phyloP scores from a whole-genome alignment of 2,329 filamentous ascomycete genomes.

The Colletotrichum truncatum region DNA sequence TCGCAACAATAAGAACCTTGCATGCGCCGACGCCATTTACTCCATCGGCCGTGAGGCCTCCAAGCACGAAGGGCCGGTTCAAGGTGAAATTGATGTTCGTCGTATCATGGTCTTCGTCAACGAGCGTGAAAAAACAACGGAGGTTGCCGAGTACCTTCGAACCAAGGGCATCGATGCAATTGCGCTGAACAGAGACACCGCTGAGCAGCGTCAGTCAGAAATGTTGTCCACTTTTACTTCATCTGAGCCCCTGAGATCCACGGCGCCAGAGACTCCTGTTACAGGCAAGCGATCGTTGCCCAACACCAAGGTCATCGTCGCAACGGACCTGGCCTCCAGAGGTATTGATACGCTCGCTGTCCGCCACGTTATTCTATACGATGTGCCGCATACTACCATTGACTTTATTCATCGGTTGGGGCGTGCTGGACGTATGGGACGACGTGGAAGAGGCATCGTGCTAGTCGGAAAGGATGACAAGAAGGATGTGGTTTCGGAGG shows the following conservation, averaged over 20 bases:
- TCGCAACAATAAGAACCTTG: conserved; percentile 89
- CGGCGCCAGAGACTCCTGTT: conserved; percentile 36
- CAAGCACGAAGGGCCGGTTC: conserved; percentile 63
- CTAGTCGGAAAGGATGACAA: conserved; percentile 90
- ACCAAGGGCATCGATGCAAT: conserved; percentile 90
- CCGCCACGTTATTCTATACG: conserved; percentile 90
- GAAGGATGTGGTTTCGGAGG: conserved; percentile 89
- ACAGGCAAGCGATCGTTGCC: conserved; percentile 62
- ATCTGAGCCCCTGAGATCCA: conserved; percentile 48
- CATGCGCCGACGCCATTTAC: conserved; percentile 95
- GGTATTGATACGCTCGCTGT: conserved; percentile 96
- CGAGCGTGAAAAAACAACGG: conserved; percentile 87
- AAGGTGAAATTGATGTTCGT: conserved; percentile 73
- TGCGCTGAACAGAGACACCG: conserved; percentile 85
- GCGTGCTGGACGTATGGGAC: conserved; percentile 90
- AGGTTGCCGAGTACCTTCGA: conserved; percentile 80
- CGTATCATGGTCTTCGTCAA: conserved; percentile 97
- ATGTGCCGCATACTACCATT: conserved; percentile 97
- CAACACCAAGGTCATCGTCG: conserved; percentile 91
- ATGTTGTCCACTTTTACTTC: conserved; percentile 80
- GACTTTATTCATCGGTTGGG: conserved; percentile 98
- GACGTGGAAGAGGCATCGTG: conserved; percentile 88
- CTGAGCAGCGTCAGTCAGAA: conserved; percentile 79
- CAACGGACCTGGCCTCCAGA: conserved; percentile 89
- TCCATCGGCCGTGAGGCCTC: conserved; percentile 83